These are phyloP conservation scores for Hypomyces perniciosus DNA, from an alignment of 2,329 filamentous ascomycete genomes.

Conservation along the genomic window DNA sequence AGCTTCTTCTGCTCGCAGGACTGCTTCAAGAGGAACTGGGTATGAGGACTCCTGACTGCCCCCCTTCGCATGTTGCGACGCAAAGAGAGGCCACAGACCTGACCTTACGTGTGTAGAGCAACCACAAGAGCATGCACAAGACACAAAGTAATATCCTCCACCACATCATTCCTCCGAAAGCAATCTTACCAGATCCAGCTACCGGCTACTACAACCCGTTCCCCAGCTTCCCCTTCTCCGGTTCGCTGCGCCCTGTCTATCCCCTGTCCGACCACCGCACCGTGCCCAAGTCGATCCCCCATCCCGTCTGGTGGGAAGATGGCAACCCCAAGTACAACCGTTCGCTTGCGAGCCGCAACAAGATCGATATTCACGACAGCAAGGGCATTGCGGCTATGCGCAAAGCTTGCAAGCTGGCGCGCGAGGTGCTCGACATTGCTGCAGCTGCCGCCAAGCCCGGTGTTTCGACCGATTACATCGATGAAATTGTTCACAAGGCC, in stretches of 20 bases:
- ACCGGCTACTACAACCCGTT: conserved; percentile 90
- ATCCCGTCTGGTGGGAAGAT: conserved; percentile 82
- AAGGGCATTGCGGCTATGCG: conserved; percentile 84
- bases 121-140: conserved; percentile 71
- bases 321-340: conserved; percentile 63
- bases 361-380: conserved; percentile 75
- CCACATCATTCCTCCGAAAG: conserved; percentile 68
- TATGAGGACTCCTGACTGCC: conserved; percentile 36
- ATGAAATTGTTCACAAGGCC: conserved; percentile 90
- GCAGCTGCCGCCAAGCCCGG: conserved; percentile 80
- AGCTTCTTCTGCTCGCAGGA: conserved; percentile 98
- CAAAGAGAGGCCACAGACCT: conserved; percentile 3
- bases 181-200: conserved; percentile 85
- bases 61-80: not conserved
- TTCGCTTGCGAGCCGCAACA: conserved; percentile 63
- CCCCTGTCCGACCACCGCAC: conserved; percentile 67
- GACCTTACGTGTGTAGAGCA: conserved; percentile 45
- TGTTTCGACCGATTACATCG: conserved; percentile 91
- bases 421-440: conserved; percentile 90
- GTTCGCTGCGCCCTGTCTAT: conserved; percentile 78
- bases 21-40: conserved; percentile 99
- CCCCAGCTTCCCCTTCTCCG: conserved; percentile 78
- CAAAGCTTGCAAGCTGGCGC: conserved; percentile 77
- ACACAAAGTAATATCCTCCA: conserved; percentile 69
- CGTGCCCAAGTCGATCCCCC: conserved; percentile 72